These are phyloP conservation scores for Prunus mume DNA, from an alignment of 306 rosid species.

Conservation along the genomic window DNA sequence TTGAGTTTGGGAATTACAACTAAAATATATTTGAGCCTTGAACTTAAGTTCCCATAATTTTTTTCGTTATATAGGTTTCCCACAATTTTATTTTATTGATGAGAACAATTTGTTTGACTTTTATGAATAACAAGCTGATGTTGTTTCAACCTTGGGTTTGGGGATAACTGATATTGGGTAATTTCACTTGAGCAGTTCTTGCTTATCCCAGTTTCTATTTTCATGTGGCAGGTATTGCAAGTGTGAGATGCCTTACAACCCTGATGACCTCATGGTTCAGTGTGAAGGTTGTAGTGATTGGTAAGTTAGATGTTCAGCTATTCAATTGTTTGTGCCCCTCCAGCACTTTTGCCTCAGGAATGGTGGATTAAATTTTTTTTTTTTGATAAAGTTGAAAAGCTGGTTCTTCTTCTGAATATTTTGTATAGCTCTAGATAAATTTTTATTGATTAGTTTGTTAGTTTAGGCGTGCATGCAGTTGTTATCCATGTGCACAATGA, in stretches of 20 bases:
- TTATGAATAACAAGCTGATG: neutral
- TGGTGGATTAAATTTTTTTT: neutral
- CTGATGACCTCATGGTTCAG: slow-evolving; percentile 97
- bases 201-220: slow-evolving; percentile 5
- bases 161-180: neutral
- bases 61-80: neutral
- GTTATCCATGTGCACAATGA: neutral
- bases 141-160: neutral
- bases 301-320: slow-evolving; percentile 42
- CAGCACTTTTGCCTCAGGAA: neutral
- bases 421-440: neutral
- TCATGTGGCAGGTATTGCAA: slow-evolving; percentile 84
- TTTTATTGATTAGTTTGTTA: neutral
- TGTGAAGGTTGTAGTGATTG: slow-evolving; percentile 95
- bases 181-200: slow-evolving; percentile 17
- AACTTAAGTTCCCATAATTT: neutral
- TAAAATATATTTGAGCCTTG: neutral
- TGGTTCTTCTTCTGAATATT: neutral
- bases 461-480: neutral
- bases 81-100: neutral
- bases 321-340: slow-evolving; percentile 1
- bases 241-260: slow-evolving; percentile 99
- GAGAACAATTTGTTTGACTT: neutral
- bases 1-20: neutral
- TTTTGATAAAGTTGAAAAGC: neutral